Base-by-base conservation (phyloP, 106 monocot genomes). In the Alisma plantagoaquatica region DNA sequence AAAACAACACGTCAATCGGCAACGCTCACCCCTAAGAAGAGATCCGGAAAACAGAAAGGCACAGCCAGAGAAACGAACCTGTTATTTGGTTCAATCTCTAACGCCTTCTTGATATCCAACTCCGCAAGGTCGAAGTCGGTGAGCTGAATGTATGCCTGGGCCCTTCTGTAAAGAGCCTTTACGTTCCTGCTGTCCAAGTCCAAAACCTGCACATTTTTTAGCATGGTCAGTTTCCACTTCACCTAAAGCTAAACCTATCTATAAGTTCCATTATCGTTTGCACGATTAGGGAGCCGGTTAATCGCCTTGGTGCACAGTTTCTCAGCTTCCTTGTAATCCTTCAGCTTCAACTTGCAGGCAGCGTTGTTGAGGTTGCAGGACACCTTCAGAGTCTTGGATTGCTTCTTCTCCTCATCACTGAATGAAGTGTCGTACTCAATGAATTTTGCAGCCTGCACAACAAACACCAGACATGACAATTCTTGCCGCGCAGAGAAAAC, bases 11-110 rank as follows among this genome's bases (percentile, higher is more conserved):
- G n/a, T n/a, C n/a, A n/a, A n/a, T n/a, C n/a, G n/a, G n/a, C n/a
- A n/a, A n/a, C n/a, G n/a, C n/a, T n/a, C n/a, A n/a, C n/a, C n/a
- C n/a, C n/a, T n/a, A n/a, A n/a, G n/a, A n/a, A n/a, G n/a, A n/a
- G n/a, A n/a, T n/a, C n/a, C n/a, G n/a, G n/a, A n/a, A n/a, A 16
- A 46, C 5, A 31, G 23, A 62, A 8, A 23, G n/a, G 3, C 1
- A 25, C 25, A 14, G 14, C 35, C 35, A 6, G 9, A 7, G 27
- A 12, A 11, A 42, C 23, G 10, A 25, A 75, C 89, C 79, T 76
- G 57, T 89, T 89, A 44, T 83, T 61, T 17, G 88, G 88, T 35
- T 88, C 82, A 28, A 88, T 88, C 43, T 88, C 88, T 14, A 88
- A 75, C 14, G 88, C 82, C 41, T 76, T 88, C 76, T 88, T 88